Evolutionary conservation across 768 basidiomycete genomes (phyloP).

Genomic region (Pulveroboletus sp.): DNA sequence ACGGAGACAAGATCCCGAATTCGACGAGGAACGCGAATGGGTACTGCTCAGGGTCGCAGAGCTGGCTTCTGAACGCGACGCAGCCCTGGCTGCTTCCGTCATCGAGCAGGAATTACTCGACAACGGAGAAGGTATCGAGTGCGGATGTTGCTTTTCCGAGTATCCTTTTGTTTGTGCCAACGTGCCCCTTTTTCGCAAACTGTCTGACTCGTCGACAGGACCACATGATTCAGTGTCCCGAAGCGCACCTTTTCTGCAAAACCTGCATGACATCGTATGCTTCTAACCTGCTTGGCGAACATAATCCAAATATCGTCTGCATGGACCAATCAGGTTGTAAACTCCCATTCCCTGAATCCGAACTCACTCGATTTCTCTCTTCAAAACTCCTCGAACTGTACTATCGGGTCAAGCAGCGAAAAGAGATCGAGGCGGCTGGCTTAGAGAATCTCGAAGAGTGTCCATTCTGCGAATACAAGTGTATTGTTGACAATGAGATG

Average conservation of each 20-base stretch:
- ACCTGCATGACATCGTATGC: constrained; percentile 70
- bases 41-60: constrained; percentile 36
- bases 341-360: constrained; percentile 62
- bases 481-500: constrained; percentile 65
- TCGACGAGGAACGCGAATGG: constrained; percentile 47
- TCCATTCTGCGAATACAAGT: constrained; percentile 87
- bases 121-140: constrained; percentile 67
- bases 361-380: constrained; percentile 66
- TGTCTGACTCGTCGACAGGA: constrained; percentile 41
- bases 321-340: constrained; percentile 81
- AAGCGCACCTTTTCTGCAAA: constrained; percentile 84
- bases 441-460: constrained; percentile 85
- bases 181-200: not conserved
- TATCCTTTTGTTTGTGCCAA: constrained; percentile 62
- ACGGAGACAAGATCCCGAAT: constrained; percentile 42
- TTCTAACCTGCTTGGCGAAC: constrained; percentile 61
- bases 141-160: constrained; percentile 80
- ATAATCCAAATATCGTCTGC: constrained; percentile 64
- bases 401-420: constrained; percentile 70
- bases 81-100: constrained; percentile 30
- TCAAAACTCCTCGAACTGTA: constrained; percentile 67
- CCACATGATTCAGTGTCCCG: constrained; percentile 86
- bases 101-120: constrained; percentile 45
- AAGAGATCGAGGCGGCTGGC: constrained; percentile 76
- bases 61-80: constrained; percentile 24